Base-by-base conservation (phyloP, 208 protist species). In the Polymyxa betae region DNA sequence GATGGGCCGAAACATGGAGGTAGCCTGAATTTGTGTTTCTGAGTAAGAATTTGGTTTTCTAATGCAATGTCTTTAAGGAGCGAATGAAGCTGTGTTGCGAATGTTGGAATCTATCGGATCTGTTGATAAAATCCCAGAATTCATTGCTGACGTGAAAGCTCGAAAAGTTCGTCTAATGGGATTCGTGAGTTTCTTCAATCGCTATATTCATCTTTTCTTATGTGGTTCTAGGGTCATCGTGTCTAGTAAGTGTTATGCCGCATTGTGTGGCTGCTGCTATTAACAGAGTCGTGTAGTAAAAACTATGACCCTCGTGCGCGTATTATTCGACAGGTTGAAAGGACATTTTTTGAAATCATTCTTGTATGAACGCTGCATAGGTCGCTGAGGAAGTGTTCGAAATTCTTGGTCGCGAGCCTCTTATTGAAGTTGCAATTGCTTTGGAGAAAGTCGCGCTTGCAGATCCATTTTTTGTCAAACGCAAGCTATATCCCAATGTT, bases 401-500 rank as follows among this genome's bases (percentile, higher is more conserved):
- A 88, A 87, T 92, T 38, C 12, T 92, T 12, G 91, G 91, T 35
- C n/a, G 46, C 44, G 91, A 92, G 32, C 91, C 91, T 43, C 52
- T 92, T 32, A 94, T 95, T 29, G 94, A 95, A 12, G 91, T 96
- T 10, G 95, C 95, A 20, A 52, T 89, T 29, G 95, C 92, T 45
- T 90, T 96, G 0, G 95, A 96, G 88, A 66, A 90, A 29, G 45
- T 92, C 41, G 95, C 95, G 0, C 88, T 96, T 0, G 91, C 52
- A 0, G 95, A 96, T 49, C 88, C 90, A 0, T 96, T 96, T 91
- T 96, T 96, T 90, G 91, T 92, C 45, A 92, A 92, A 20, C 78
- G 95, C 60, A 94, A 95, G 60, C 89, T 96, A 0, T 96, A 96
- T 72, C 95, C 95, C 5, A 96, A 96, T 43, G 95, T 96, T 38